These are phyloP conservation scores for Wickerhamiella siamensis DNA, from an alignment of 805 yeast genomes.

Conservation along the genomic window DNA sequence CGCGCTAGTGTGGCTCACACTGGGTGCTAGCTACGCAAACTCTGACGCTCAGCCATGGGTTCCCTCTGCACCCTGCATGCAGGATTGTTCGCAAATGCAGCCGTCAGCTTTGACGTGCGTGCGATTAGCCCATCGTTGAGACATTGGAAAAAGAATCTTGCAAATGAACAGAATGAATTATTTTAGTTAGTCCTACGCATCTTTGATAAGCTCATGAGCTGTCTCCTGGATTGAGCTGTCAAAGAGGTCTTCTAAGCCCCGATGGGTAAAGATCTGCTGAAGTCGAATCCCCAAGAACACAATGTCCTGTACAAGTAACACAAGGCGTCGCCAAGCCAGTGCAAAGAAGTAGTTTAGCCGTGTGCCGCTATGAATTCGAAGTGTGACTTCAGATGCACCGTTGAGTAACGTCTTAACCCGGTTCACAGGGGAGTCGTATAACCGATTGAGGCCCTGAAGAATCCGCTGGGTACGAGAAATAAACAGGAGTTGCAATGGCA, in stretches of 20 bases:
- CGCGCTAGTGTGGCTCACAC: too few relatives aligned
- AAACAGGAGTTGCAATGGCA: slow-evolving; percentile 54
- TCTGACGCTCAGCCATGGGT: too few relatives aligned
- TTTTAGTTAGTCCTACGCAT: too few relatives aligned
- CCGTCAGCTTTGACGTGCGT: neutral
- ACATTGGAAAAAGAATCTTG: too few relatives aligned
- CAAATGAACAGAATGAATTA: too few relatives aligned
- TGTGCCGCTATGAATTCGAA: slow-evolving; percentile 2
- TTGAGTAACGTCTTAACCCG: slow-evolving; percentile 47
- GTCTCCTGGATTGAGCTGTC: slow-evolving; percentile 10
- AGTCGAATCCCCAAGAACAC: slow-evolving; percentile 7
- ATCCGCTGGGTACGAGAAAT: slow-evolving; percentile 60
- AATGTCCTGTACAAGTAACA: slow-evolving; percentile 9
- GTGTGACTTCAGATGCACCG: slow-evolving; percentile 30
- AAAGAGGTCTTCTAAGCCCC: slow-evolving; percentile 12
- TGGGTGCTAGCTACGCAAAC: too few relatives aligned
- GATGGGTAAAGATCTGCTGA: slow-evolving; percentile 10
- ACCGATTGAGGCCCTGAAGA: slow-evolving; percentile 53
- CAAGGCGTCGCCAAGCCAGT: slow-evolving; percentile 10
- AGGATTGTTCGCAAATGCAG: too few relatives aligned
- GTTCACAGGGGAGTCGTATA: slow-evolving; percentile 60
- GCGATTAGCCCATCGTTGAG: too few relatives aligned
- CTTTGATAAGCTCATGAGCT: slow-evolving; percentile 7
- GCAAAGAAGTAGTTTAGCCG: slow-evolving; percentile 3
- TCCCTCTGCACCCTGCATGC: neutral